Evolutionary conservation across 2,329 filamentous ascomycete species (phyloP).

Genomic region (Colletotrichum tofieldiae): DNA sequence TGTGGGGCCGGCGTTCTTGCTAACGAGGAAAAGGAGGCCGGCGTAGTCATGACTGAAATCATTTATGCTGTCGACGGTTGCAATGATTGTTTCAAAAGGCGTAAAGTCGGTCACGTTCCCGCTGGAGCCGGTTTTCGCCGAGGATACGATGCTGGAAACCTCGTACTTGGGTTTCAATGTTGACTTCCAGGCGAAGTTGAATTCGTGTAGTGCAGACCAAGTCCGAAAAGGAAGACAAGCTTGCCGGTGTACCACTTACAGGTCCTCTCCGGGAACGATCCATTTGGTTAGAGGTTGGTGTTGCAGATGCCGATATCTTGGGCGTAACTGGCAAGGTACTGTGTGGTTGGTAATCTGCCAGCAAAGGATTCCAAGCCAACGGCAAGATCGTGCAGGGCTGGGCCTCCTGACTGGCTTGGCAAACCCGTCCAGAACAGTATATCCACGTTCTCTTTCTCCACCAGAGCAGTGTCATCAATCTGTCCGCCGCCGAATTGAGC

Average conservation of each 20-base stretch:
- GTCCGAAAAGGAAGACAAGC: neutral
- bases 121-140: neutral
- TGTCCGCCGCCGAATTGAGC: slow-evolving; percentile 65
- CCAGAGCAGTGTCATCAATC: slow-evolving; percentile 15
- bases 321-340: slow-evolving; percentile 68
- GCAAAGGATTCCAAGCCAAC: slow-evolving; percentile 65
- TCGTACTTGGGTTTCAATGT: neutral
- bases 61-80: neutral
- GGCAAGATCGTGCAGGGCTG: slow-evolving; percentile 68
- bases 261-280: neutral
- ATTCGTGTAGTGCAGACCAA: neutral
- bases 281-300: neutral
- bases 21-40: neutral
- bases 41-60: neutral
- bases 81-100: neutral
- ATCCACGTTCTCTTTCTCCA: slow-evolving; percentile 43
- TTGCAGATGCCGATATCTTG: neutral
- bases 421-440: neutral
- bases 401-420: slow-evolving; percentile 51
- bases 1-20: neutral
- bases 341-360: slow-evolving; percentile 68
- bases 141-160: neutral
- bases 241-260: neutral
- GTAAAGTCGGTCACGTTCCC: neutral
- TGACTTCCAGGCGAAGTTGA: neutral